Conservation (phyloP, 2,329 filamentous ascomycete species). For the Aureobasidium lini region DNA sequence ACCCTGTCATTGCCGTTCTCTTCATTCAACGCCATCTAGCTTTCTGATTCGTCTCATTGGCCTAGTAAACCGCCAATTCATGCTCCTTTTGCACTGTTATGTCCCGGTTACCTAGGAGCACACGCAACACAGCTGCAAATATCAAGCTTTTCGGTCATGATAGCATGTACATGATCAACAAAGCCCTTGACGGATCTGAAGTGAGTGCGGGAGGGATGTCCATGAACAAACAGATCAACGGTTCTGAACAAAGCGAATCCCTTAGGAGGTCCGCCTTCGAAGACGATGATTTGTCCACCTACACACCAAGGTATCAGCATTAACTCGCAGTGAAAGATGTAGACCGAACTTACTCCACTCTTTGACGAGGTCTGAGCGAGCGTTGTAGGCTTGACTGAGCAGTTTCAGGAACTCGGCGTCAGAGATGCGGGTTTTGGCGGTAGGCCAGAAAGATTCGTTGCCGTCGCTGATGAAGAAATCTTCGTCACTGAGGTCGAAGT, state of each 20-base stretch:
- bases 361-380: not conserved
- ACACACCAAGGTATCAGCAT: too few relatives aligned
- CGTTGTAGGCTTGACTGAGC: not conserved
- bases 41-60: too few relatives aligned
- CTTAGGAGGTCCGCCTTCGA: not conserved
- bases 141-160: not conserved
- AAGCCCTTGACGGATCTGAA: not conserved
- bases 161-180: not conserved
- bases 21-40: too few relatives aligned
- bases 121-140: not conserved
- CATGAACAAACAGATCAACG: not conserved
- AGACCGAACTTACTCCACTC: not conserved
- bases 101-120: too few relatives aligned
- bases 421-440: not conserved
- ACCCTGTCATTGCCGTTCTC: too few relatives aligned
- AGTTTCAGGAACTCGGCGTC: not conserved
- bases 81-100: too few relatives aligned
- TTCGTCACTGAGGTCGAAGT: not conserved
- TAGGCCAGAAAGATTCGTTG: not conserved
- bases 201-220: not conserved
- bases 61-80: too few relatives aligned
- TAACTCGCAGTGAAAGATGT: too few relatives aligned
- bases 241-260: not conserved
- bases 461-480: not conserved
- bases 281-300: not conserved